Evolutionary conservation across 164 flowering plant species (phyloP).

Genomic region (Chloranthus sessilifolius): DNA sequence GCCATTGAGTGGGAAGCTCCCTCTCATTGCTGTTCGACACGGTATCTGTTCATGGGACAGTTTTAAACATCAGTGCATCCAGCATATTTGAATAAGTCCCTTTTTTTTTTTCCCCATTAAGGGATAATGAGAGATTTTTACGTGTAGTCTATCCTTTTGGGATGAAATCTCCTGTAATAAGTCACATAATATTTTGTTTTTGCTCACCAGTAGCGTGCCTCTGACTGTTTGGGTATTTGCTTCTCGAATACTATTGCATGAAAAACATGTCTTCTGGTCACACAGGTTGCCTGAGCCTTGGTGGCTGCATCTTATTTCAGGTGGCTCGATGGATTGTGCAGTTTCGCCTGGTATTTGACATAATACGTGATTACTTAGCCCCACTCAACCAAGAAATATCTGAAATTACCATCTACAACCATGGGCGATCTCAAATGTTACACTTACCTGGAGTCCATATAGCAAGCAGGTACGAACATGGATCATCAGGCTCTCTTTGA

Average conservation of each 20-base stretch:
- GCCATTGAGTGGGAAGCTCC: constrained; percentile 93
- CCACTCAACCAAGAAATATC: neutral
- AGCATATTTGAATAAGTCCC: no score
- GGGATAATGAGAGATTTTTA: no score
- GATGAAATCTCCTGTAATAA: no score
- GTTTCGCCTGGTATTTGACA: constrained; percentile 70
- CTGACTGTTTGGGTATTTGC: constrained; percentile 61
- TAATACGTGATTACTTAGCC: neutral
- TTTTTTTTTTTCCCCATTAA: no score
- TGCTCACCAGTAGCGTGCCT: constrained; percentile 74
- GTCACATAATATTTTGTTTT: no score
- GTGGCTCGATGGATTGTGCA: constrained; percentile 64
- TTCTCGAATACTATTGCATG: constrained; percentile 72
- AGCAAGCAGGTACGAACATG: constrained; percentile 81
- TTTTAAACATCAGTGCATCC: constrained; percentile 10
- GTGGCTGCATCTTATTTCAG: constrained; percentile 43
- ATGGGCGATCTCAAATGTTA: neutral
- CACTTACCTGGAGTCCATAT: constrained; percentile 95
- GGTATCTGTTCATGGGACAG: constrained; percentile 55
- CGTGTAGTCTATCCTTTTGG: neutral
- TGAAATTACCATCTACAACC: neutral
- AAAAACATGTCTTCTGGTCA: constrained; percentile 48
- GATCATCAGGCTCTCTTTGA: constrained; percentile 78
- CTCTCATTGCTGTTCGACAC: constrained; percentile 87
- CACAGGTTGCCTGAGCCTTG: constrained; percentile 45